Percentiles rank a stretch among this genome's conserved stretches.
These are phyloP conservation scores for Citrullus amarus DNA, from an alignment of 306 rosid genomes.

Conservation along the genomic window DNA sequence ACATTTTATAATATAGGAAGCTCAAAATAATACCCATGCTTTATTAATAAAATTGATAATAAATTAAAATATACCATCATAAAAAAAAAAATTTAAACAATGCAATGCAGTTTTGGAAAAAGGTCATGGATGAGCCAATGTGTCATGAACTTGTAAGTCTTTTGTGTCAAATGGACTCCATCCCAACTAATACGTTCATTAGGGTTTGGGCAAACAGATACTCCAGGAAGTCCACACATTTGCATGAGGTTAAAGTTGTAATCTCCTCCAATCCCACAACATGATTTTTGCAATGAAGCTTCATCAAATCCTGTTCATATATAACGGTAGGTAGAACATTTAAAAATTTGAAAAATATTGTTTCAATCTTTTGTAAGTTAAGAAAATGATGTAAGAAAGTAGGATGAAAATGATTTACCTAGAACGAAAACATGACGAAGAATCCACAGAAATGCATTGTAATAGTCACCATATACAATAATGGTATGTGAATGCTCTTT, in stretches of 20 bases:
- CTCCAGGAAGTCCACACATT: conserved; percentile 1
- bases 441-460: conserved; percentile 11
- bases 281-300: conserved; percentile 11
- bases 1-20: too few relatives aligned
- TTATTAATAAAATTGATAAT: too few relatives aligned
- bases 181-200: conserved; percentile 9
- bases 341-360: too few relatives aligned
- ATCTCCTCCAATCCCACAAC: conserved; percentile 13
- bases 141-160: not conserved
- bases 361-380: too few relatives aligned
- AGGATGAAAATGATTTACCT: not conserved
- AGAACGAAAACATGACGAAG: not conserved
- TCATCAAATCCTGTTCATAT: not conserved
- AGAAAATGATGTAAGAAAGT: too few relatives aligned
- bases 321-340: too few relatives aligned
- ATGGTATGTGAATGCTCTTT: conserved; percentile 2
- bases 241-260: not conserved
- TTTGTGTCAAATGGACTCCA: conserved; percentile 14
- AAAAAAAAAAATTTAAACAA: not conserved
- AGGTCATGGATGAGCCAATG: conserved; percentile 9
- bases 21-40: too few relatives aligned
- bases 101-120: conserved; percentile 1
- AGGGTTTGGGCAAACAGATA: conserved; percentile 3
- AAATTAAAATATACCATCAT: too few relatives aligned
- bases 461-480: conserved; percentile 16